Evolutionary conservation across 2,329 filamentous ascomycete species (phyloP).

Genomic region (Akanthomyces lecanii): DNA sequence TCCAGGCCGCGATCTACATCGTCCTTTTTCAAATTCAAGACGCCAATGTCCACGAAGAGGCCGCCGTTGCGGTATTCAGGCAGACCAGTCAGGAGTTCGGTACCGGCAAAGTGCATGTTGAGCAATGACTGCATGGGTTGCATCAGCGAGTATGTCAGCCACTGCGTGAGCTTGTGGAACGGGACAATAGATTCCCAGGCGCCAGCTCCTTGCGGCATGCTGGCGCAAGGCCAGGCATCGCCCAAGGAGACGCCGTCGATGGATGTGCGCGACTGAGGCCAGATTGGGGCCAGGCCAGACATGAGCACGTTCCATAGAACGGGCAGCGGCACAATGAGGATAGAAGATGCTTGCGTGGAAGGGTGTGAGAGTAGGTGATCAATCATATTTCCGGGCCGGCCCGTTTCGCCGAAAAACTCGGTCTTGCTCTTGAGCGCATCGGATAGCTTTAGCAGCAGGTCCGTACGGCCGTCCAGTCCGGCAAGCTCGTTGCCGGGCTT

Average conservation of each 20-base stretch:
- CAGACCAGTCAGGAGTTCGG: constrained; percentile 77
- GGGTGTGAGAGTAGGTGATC: constrained; percentile 92
- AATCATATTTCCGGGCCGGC: constrained; percentile 88
- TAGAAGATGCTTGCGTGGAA: constrained; percentile 81
- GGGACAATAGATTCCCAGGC: constrained; percentile 76
- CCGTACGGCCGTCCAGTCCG: constrained; percentile 79
- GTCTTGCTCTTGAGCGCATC: constrained; percentile 70
- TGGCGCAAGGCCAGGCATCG: constrained; percentile 87
- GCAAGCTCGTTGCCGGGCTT: constrained; percentile 74
- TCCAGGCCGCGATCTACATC: constrained; percentile 68
- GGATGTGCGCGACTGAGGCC: constrained; percentile 80
- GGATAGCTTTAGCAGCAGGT: constrained; percentile 70
- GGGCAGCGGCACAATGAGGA: constrained; percentile 79
- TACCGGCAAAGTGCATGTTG: constrained; percentile 74
- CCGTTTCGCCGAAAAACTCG: constrained; percentile 79
- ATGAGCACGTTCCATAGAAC: constrained; percentile 90
- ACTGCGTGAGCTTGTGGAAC: constrained; percentile 92
- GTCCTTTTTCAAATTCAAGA: constrained; percentile 68
- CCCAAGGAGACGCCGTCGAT: constrained; percentile 85
- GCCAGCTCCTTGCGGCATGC: constrained; percentile 65
- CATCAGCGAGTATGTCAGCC: constrained; percentile 93
- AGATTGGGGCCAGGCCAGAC: constrained; percentile 80
- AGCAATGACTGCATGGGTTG: constrained; percentile 81
- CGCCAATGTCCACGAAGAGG: constrained; percentile 77
- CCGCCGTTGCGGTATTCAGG: constrained; percentile 93